These are phyloP conservation scores for Gentiana dahurica DNA, from an alignment of 257 asterid genomes.

Conservation along the genomic window DNA sequence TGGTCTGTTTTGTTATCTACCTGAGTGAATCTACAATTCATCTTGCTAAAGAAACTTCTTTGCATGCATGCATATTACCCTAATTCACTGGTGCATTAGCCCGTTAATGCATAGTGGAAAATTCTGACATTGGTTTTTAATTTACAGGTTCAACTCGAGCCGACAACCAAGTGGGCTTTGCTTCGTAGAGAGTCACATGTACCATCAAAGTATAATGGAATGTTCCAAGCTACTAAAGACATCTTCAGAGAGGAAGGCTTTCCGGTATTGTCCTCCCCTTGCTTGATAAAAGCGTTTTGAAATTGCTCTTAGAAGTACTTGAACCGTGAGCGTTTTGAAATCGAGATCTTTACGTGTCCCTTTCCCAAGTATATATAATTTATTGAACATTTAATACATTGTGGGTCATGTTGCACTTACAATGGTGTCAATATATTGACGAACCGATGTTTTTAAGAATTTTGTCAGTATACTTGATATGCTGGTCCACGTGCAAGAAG, in stretches of 20 bases:
- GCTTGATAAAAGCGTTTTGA: neutral
- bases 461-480: too few species aligned
- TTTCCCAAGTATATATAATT: too few species aligned
- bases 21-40: neutral
- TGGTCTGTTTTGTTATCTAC: neutral
- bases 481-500: too few species aligned
- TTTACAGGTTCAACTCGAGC: constrained; percentile 87
- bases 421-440: too few species aligned
- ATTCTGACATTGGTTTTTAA: constrained; percentile 7
- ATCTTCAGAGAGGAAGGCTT: constrained; percentile 91
- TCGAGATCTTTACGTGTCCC: too few species aligned
- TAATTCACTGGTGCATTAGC: neutral
- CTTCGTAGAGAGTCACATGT: constrained; percentile 39
- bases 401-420: too few species aligned
- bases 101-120: constrained; percentile 1
- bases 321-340: neutral
- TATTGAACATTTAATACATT: too few species aligned
- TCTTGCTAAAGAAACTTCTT: too few species aligned
- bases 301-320: neutral
- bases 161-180: constrained; percentile 74
- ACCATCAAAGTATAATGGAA: constrained; percentile 68
- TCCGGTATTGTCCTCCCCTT: constrained; percentile 30
- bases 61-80: neutral
- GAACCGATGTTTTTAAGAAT: too few species aligned
- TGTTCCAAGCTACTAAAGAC: constrained; percentile 88